Evolutionary conservation across 805 yeast species (phyloP).

Genomic region (Yamadazyma sp.): DNA sequence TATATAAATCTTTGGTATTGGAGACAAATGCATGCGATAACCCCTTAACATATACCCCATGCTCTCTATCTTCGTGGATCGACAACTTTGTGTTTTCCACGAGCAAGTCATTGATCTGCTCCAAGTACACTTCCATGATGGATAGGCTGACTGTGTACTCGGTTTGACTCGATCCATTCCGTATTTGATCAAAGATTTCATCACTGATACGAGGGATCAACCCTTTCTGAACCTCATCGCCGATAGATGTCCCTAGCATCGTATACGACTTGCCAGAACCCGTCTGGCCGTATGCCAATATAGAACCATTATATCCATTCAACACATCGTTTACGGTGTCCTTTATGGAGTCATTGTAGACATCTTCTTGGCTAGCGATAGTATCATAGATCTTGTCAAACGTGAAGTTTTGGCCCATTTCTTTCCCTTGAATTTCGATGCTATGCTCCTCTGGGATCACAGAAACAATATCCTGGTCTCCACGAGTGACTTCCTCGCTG

Average conservation of each 20-base stretch:
- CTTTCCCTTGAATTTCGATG: constrained; percentile 29
- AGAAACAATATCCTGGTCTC: constrained; percentile 16
- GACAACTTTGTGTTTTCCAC: constrained; percentile 37
- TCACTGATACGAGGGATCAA: constrained; percentile 72
- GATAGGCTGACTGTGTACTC: constrained; percentile 70
- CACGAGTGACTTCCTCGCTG: background rate
- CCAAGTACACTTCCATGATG: constrained; percentile 81
- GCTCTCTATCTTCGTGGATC: constrained; percentile 61
- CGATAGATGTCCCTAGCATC: constrained; percentile 61
- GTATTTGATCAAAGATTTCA: constrained; percentile 57
- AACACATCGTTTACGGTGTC: constrained; percentile 69
- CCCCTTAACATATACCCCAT: constrained; percentile 73
- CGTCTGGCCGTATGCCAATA: constrained; percentile 77
- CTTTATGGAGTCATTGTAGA: constrained; percentile 58
- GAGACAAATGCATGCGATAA: constrained; percentile 62
- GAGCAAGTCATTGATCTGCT: constrained; percentile 69
- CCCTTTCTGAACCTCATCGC: constrained; percentile 47
- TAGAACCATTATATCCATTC: constrained; percentile 75
- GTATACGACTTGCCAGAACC: constrained; percentile 78
- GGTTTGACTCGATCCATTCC: constrained; percentile 43
- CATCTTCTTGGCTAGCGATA: constrained; percentile 50
- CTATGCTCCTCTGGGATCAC: constrained; percentile 21
- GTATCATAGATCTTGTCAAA: constrained; percentile 66
- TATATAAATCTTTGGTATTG: constrained; percentile 56
- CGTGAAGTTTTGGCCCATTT: constrained; percentile 40